Percentiles rank a stretch among this genome's conserved stretches.
Evolutionary conservation across 768 basidiomycete genomes (phyloP).

Genomic region (Tylopilus cervinicoccineus): DNA sequence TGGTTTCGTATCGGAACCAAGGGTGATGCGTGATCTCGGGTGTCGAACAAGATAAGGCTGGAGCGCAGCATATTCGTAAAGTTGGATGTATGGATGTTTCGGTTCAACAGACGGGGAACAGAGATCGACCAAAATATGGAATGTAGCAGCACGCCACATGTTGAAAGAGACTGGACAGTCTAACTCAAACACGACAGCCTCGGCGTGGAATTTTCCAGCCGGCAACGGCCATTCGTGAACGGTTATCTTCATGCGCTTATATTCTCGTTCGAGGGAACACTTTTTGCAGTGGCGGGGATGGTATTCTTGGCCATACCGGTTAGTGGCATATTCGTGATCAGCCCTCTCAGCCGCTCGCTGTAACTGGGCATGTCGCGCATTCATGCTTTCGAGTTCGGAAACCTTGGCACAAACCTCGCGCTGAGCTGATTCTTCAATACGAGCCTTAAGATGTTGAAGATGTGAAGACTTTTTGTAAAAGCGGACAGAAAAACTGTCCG

Average conservation of each 20-base stretch:
- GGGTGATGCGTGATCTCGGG: slow-evolving; percentile 17
- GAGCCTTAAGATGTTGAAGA: slow-evolving; percentile 25
- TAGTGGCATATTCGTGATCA: background rate
- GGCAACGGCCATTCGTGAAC: slow-evolving; percentile 50
- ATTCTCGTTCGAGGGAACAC: slow-evolving; percentile 26
- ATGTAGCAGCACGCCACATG: slow-evolving; percentile 43
- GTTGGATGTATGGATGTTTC: slow-evolving; percentile 10
- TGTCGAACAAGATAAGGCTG: slow-evolving; percentile 13
- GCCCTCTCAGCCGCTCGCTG: slow-evolving; percentile 5
- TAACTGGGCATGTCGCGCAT: slow-evolving; percentile 19
- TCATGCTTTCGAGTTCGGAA: slow-evolving; percentile 26
- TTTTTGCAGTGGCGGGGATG: slow-evolving; percentile 22
- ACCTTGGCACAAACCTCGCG: slow-evolving; percentile 21
- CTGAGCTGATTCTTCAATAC: slow-evolving; percentile 31
- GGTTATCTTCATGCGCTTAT: slow-evolving; percentile 26
- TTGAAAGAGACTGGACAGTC: slow-evolving; percentile 36
- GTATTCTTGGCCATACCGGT: slow-evolving; percentile 4
- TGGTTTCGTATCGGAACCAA: slow-evolving; percentile 24
- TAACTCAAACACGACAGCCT: slow-evolving; percentile 41
- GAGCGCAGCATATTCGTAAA: slow-evolving; percentile 14
- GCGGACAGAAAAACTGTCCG: slow-evolving; percentile 31
- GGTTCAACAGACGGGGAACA: slow-evolving; percentile 16
- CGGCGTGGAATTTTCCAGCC: slow-evolving; percentile 9
- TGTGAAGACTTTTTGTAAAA: slow-evolving; percentile 28
- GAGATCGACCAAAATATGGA: slow-evolving; percentile 35